Conservation (phyloP, 768 basidiomycete species). For the Candolleomyces aberdarensis region DNA sequence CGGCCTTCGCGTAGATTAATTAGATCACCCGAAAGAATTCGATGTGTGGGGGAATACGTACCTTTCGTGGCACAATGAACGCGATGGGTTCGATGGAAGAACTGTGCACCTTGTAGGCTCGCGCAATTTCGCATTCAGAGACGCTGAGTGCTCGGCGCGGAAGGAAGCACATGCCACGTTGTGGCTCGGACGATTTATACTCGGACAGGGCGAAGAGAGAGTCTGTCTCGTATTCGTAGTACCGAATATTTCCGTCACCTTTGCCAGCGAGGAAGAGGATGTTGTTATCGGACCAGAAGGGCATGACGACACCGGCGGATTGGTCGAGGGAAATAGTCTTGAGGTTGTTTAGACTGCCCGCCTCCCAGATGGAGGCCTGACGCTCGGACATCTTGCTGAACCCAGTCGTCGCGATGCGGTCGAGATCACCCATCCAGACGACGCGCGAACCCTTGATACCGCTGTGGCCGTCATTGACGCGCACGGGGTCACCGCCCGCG, state of each 20-base stretch:
- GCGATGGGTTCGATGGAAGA: slow-evolving; percentile 82
- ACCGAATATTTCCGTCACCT: slow-evolving; percentile 97
- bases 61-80: slow-evolving; percentile 94
- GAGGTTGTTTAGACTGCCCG: slow-evolving; percentile 66
- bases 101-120: slow-evolving; percentile 85
- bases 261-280: slow-evolving; percentile 90
- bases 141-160: slow-evolving; percentile 89
- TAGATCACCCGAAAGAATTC: neutral
- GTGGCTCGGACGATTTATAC: slow-evolving; percentile 87
- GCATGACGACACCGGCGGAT: slow-evolving; percentile 92
- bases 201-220: slow-evolving; percentile 73
- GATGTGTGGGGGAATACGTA: slow-evolving; percentile 30
- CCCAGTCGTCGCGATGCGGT: slow-evolving; percentile 90
- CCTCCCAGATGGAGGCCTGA: slow-evolving; percentile 89
- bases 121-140: slow-evolving; percentile 90
- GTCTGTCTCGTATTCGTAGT: slow-evolving; percentile 93
- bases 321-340: slow-evolving; percentile 85
- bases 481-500: slow-evolving; percentile 74
- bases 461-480: slow-evolving; percentile 80
- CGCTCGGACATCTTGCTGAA: slow-evolving; percentile 97
- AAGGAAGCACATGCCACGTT: slow-evolving; percentile 96
- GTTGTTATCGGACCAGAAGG: slow-evolving; percentile 95
- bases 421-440: slow-evolving; percentile 86
- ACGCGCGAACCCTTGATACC: slow-evolving; percentile 93
- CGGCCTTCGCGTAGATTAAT: slow-evolving; percentile 50